A percentile compares a stretch with the other conserved stretches of the same genome.
Evolutionary conservation across 2,329 filamentous ascomycete species (phyloP).

Genomic region (Stagonosporopsis chrysanthemi): DNA sequence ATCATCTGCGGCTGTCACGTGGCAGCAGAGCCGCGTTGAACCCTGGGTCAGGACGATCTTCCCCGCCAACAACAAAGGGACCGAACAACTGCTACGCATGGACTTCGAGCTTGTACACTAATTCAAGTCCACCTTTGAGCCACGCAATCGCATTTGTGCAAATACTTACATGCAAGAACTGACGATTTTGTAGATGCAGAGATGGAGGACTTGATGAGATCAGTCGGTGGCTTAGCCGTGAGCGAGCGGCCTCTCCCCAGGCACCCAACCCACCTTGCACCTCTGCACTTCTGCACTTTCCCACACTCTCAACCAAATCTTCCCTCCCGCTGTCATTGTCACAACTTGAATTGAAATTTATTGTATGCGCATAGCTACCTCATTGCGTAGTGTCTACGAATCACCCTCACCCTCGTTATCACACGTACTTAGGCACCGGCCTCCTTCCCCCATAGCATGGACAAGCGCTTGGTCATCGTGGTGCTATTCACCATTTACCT

Average conservation of each 20-base stretch:
- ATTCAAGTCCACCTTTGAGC: slow-evolving; percentile 26
- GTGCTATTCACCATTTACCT: slow-evolving; percentile 39
- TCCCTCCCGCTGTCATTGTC: slow-evolving; percentile 2
- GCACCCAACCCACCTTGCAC: slow-evolving; percentile 14
- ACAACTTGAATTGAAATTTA: not conserved
- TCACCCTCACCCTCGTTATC: slow-evolving; percentile 21
- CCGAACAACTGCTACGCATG: slow-evolving; percentile 29
- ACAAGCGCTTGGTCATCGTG: slow-evolving; percentile 35
- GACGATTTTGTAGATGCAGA: slow-evolving; percentile 31
- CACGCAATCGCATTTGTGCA: slow-evolving; percentile 32
- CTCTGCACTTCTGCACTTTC: slow-evolving; percentile 5
- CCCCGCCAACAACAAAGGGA: slow-evolving; percentile 29
- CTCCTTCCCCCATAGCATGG: slow-evolving; percentile 35
- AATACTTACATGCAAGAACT: slow-evolving; percentile 33
- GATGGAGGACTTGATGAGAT: slow-evolving; percentile 26
- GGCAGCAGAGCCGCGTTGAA: slow-evolving; percentile 9
- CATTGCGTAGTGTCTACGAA: slow-evolving; percentile 1
- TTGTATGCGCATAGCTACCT: slow-evolving; percentile 7
- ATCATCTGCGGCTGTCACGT: slow-evolving; percentile 3
- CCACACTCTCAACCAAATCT: not conserved
- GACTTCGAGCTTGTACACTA: slow-evolving; percentile 34
- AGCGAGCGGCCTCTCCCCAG: slow-evolving; percentile 28
- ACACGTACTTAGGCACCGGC: slow-evolving; percentile 31
- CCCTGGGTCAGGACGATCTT: slow-evolving; percentile 4
- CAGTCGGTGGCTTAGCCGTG: slow-evolving; percentile 37